Base-by-base conservation (phyloP, 345 rosid species). In the Eucalyptus sp. region DNA sequence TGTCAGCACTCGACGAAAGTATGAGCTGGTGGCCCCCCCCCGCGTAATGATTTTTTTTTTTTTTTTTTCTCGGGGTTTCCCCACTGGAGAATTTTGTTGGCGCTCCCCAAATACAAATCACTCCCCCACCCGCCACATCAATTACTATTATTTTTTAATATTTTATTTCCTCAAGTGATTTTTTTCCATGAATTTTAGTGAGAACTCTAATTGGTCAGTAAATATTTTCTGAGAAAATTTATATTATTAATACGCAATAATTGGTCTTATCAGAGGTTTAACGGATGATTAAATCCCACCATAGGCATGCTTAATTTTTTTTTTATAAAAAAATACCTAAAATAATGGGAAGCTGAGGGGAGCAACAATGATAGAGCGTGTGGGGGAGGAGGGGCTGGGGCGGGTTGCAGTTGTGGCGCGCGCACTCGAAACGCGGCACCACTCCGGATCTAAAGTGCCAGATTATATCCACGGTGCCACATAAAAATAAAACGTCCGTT, bases 371-470 rank as follows among this genome's bases (percentile, higher is more conserved):
- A 76, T 76, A 3, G 46, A 27, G 31, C 13, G 4, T 7, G 68
- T 27, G 31, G 68, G 31, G 31, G 33, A 27, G 68, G 31, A 7
- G 10, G 58, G 58, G 58, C 58, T 52, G 58, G 58, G 58, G 46
- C 46, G 80, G 81, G 43, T 6, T 41, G 84, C 84, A 6, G 48
- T 20, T 76, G 84, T 76, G 84, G 48, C 84, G 84, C 48, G 14
- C 84, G 84, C 84, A 76, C 84, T 76, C 84, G 84, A 76, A 76
- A 6, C 48, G 84, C 84, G 48, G 84, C 84, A 41, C 84, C 84
- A 41, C 84, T 12, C 29, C 84, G 84, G 84, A 76, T 76, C 84
- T 76, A 37, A 76, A 76, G 44, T 41, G 48, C 29, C 84, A 41
- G 48, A 76, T 76, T 76, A 76, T 62, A 27, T 29, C 68, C 46